Evolutionary conservation across 179 eudicot species (phyloP).

Genomic region (Camellia oleifera): DNA sequence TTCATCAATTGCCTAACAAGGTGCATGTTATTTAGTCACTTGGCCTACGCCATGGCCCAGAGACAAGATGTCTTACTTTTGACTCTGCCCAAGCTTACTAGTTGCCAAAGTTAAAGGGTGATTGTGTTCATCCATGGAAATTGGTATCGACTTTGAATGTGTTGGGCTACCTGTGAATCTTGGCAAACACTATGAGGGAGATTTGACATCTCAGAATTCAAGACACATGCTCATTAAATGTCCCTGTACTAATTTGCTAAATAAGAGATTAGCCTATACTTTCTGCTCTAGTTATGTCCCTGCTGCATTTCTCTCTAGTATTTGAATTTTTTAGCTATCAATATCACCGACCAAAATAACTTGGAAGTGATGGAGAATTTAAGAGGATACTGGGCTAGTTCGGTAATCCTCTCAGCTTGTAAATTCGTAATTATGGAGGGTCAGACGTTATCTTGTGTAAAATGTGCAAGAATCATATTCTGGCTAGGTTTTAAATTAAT

Average conservation of each 20-base stretch:
- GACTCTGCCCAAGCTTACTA: background rate
- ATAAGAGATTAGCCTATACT: background rate
- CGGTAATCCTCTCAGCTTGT: slow-evolving; percentile 2
- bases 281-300: background rate
- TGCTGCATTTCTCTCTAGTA: background rate
- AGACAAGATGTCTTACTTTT: background rate
- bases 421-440: slow-evolving; percentile 9
- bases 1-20: background rate
- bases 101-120: background rate
- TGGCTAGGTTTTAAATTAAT: background rate
- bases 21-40: background rate
- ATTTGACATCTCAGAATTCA: background rate
- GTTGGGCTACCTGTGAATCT: background rate
- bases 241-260: background rate
- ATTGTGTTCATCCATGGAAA: background rate
- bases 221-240: background rate
- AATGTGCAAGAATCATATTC: background rate
- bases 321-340: background rate
- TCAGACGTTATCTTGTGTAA: background rate
- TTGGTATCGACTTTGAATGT: background rate
- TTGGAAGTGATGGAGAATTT: background rate
- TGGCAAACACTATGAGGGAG: background rate
- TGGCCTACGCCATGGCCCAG: background rate
- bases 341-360: background rate
- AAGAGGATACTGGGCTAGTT: background rate